Conservation (phyloP, 2,329 filamentous ascomycete species). For the Raffaelea ambrosiae region DNA sequence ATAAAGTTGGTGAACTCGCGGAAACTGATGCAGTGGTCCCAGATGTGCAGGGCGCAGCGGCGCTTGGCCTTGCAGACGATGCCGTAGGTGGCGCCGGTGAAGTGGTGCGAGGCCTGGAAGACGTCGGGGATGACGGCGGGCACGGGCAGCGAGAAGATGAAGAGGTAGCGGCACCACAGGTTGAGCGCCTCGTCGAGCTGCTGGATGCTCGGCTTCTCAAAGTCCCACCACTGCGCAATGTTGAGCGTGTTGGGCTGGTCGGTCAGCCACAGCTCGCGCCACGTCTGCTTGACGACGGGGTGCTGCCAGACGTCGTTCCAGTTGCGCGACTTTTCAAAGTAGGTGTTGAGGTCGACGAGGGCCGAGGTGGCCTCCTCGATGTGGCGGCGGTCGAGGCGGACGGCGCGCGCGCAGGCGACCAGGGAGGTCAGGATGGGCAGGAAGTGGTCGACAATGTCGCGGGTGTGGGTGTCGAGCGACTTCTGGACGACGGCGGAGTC, state of each 20-base stretch:
- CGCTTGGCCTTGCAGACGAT: slow-evolving; percentile 48
- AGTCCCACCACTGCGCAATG: slow-evolving; percentile 17
- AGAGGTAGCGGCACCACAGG: slow-evolving; percentile 31
- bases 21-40: slow-evolving; percentile 51
- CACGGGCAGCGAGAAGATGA: slow-evolving; percentile 49
- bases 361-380: slow-evolving; percentile 35
- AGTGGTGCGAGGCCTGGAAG: slow-evolving; percentile 50
- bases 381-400: slow-evolving; percentile 29
- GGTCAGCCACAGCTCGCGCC: slow-evolving; percentile 37
- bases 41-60: slow-evolving; percentile 45
- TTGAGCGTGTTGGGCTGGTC: slow-evolving; percentile 23
- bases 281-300: slow-evolving; percentile 31
- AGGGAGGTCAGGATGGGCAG: slow-evolving; percentile 34
- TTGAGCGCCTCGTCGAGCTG: slow-evolving; percentile 22
- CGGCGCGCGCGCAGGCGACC: slow-evolving; percentile 35
- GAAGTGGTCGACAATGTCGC: slow-evolving; percentile 34
- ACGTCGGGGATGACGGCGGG: slow-evolving; percentile 45
- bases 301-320: slow-evolving; percentile 39
- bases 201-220: slow-evolving; percentile 23
- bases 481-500: slow-evolving; percentile 38
- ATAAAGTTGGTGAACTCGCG: slow-evolving; percentile 38
- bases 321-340: slow-evolving; percentile 30
- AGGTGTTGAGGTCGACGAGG: slow-evolving; percentile 36
- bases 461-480: slow-evolving; percentile 23
- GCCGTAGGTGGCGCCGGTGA: slow-evolving; percentile 44